These are phyloP conservation scores for Comarum palustre DNA, from an alignment of 306 rosid genomes.

Conservation along the genomic window DNA sequence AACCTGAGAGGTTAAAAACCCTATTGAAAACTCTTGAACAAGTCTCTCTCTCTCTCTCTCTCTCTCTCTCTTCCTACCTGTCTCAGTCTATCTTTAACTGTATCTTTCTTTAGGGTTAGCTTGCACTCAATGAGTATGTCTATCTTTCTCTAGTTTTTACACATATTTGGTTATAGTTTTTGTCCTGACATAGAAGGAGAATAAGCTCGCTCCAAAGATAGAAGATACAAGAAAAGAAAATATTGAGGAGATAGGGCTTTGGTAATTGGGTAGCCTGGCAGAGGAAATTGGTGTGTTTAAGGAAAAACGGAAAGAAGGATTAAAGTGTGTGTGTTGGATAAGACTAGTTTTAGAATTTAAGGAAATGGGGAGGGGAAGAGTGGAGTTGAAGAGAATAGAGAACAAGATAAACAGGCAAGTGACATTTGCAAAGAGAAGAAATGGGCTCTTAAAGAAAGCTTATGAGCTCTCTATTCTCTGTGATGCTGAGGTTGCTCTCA, in stretches of 20 bases:
- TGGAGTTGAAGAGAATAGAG: conserved; percentile 92
- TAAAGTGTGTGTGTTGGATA: conserved; percentile 3
- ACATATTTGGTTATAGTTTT: conserved; percentile 51
- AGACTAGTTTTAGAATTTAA: conserved; percentile 18
- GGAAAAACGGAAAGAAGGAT: conserved; percentile 9
- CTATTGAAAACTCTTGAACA: conserved; percentile 23
- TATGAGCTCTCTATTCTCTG: conserved; percentile 89
- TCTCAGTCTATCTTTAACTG: conserved; percentile 9
- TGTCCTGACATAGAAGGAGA: conserved; percentile 51
- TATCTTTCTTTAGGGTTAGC: conserved; percentile 39
- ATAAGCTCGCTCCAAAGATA: conserved; percentile 37
- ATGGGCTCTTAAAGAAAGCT: conserved; percentile 89
- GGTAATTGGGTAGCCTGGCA: not conserved
- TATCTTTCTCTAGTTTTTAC: conserved; percentile 44
- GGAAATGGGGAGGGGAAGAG: conserved; percentile 90
- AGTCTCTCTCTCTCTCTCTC: conserved; percentile 19
- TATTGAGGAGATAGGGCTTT: conserved; percentile 12
- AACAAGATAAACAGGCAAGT: conserved; percentile 98
- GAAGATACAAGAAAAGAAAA: conserved; percentile 25
- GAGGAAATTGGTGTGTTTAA: conserved; percentile 1
- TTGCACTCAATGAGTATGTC: conserved; percentile 28
- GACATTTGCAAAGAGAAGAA: conserved; percentile 86
- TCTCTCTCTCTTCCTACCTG: conserved; percentile 20
- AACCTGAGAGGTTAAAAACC: conserved; percentile 42
- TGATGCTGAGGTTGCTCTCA: conserved; percentile 92